A percentile compares a stretch with the other conserved stretches of the same genome.
These are phyloP conservation scores for Plenodomus tracheiphilus DNA, from an alignment of 2,329 filamentous ascomycete genomes.

Conservation along the genomic window DNA sequence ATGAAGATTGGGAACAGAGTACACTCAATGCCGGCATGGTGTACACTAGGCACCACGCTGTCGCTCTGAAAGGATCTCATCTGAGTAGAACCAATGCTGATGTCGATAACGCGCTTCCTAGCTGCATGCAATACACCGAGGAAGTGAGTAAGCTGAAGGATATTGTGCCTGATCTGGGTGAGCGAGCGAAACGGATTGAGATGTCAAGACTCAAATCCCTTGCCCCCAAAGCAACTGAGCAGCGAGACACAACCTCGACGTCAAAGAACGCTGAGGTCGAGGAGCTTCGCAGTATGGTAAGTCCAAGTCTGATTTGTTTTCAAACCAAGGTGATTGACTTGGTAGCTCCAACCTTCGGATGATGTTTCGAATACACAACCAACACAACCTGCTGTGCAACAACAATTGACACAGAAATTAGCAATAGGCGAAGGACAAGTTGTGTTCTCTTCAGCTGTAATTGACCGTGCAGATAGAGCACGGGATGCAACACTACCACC, in stretches of 20 bases:
- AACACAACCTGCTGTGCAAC: neutral
- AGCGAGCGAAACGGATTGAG: neutral
- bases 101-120: neutral
- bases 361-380: neutral
- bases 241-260: neutral
- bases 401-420: neutral
- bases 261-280: neutral
- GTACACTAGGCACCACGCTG: constrained; percentile 46
- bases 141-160: neutral
- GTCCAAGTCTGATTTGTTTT: neutral
- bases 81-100: constrained; percentile 1
- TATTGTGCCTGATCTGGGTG: neutral
- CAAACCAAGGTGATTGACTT: neutral
- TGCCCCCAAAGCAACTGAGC: neutral
- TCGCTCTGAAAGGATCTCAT: constrained; percentile 30
- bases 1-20: constrained; percentile 39
- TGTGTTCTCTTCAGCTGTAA: neutral
- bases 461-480: neutral
- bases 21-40: constrained; percentile 39
- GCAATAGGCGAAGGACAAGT: neutral
- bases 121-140: neutral
- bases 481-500: neutral
- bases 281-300: constrained; percentile 1
- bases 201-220: neutral
- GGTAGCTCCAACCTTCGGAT: neutral